Conservation (phyloP, 352 stramenopile species). For the Globisporangium yorkense region DNA sequence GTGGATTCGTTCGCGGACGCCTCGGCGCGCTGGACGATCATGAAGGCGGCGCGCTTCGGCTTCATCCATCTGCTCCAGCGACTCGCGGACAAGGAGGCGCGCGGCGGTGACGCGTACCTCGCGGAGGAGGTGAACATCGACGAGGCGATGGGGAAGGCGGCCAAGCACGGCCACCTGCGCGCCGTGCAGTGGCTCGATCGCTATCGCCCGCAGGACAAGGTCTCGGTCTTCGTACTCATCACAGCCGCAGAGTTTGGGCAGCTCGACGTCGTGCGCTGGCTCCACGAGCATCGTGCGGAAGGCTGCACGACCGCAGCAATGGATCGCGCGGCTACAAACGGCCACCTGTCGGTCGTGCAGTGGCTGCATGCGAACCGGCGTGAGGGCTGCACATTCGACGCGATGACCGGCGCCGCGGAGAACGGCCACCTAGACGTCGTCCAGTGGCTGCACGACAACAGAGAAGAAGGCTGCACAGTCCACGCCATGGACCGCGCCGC, state of each 20-base stretch:
- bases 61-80: constrained; percentile 34
- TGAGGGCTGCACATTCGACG: constrained; percentile 21
- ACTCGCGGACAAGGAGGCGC: constrained; percentile 20
- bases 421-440: constrained; percentile 30
- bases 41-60: constrained; percentile 24
- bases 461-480: constrained; percentile 29
- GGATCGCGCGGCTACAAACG: constrained; percentile 34
- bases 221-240: constrained; percentile 38
- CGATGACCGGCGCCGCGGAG: constrained; percentile 34
- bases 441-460: constrained; percentile 28
- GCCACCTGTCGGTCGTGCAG: constrained; percentile 21
- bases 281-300: constrained; percentile 20
- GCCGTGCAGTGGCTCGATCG: constrained; percentile 26
- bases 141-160: constrained; percentile 31
- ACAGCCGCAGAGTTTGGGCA: constrained; percentile 26
- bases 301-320: constrained; percentile 26
- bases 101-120: constrained; percentile 5
- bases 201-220: constrained; percentile 19
- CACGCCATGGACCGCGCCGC: constrained; percentile 45
- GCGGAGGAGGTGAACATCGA: constrained; percentile 24
- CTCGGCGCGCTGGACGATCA: constrained; percentile 34
- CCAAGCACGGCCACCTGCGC: constrained; percentile 24
- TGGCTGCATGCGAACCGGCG: constrained; percentile 20
- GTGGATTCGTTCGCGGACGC: constrained; percentile 29
- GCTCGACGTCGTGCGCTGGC: constrained; percentile 28